Evolutionary conservation across 768 basidiomycete genomes (phyloP), one percentile per base, ranked within the genome.

Genomic region (Serendipita sp.): DNA sequence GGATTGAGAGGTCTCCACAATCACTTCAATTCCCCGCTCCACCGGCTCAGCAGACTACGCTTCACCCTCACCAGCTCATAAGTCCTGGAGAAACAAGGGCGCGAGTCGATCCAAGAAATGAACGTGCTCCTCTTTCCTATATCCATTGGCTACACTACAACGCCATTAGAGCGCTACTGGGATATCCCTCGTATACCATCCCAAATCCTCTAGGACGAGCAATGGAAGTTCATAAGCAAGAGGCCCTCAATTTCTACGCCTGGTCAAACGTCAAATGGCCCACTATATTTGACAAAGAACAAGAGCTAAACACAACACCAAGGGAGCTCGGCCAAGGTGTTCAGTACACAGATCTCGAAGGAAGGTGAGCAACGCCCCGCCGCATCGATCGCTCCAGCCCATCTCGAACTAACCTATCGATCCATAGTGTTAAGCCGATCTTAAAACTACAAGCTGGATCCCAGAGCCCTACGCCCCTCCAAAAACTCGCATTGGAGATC

Each of bases 81-180:
- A 58, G 24, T 33, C 53, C 53, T 26, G 53, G 53, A 22, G 53
- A 58, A n/a, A n/a, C 28, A 9, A 58, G 53, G 53, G 24, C 53
- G 22, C 22, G 53, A 22, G 24, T 58, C 11, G 53, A 58, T 24
- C 53, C 53, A 17, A 58, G 53, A 58, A 58, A 58, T 24, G 53
- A 58, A 31, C 53, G 53, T 9, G 30, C 20, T 5, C 53, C 53
- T 28, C 53, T 58, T n/a, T 26, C 53, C 9, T 58, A 58, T 28
- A 58, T 58, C 30, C 53, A 58, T 58, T 58, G 53, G 53, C 53
- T 58, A 24, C 53, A 58, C n/a, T 58, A 58, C 31, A 58, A 58
- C 53, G 53, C 53, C 11, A 3, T 58, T n/a, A 26, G 53, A n/a
- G 53, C 53, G 22, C 31, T 58, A 22, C 31, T 58, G 31, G 53